Conservation (phyloP, 306 rosid species). For the Malus sieversii region DNA sequence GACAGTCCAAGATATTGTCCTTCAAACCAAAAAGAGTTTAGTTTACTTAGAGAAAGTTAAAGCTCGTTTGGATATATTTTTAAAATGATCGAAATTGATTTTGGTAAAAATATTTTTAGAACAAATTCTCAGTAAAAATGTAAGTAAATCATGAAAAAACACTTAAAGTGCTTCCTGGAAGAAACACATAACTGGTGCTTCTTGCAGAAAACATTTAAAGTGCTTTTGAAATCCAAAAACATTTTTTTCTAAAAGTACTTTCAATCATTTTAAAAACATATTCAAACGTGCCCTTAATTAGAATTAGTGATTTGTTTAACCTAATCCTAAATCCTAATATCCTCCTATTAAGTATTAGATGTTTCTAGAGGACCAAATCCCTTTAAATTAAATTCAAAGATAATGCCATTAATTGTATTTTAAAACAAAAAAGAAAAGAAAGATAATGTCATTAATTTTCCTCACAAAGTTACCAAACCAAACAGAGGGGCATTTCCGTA, state of each 20-base stretch:
- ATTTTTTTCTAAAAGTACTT: too few species aligned
- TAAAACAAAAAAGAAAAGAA: neutral
- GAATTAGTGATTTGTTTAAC: neutral
- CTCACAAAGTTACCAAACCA: neutral
- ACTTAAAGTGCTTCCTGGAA: too few species aligned
- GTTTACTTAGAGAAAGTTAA: neutral
- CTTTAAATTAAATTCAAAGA: neutral
- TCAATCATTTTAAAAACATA: too few species aligned
- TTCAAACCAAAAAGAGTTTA: neutral
- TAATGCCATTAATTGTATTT: neutral
- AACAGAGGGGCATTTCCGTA: constrained; percentile 10
- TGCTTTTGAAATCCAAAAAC: too few species aligned
- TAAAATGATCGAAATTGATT: too few species aligned
- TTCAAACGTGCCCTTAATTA: neutral
- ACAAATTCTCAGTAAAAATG: too few species aligned
- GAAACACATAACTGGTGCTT: too few species aligned
- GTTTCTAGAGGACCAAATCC: neutral
- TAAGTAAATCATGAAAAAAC: too few species aligned
- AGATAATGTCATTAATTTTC: neutral
- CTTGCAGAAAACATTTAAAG: too few species aligned
- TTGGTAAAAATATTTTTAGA: too few species aligned
- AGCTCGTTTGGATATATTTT: too few species aligned
- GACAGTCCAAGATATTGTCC: neutral
- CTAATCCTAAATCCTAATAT: neutral
- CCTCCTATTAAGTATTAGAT: neutral